Percentiles rank a stretch among this genome's conserved stretches.
Conservation (phyloP, 768 basidiomycete species). For the Termitomyces heimii region DNA sequence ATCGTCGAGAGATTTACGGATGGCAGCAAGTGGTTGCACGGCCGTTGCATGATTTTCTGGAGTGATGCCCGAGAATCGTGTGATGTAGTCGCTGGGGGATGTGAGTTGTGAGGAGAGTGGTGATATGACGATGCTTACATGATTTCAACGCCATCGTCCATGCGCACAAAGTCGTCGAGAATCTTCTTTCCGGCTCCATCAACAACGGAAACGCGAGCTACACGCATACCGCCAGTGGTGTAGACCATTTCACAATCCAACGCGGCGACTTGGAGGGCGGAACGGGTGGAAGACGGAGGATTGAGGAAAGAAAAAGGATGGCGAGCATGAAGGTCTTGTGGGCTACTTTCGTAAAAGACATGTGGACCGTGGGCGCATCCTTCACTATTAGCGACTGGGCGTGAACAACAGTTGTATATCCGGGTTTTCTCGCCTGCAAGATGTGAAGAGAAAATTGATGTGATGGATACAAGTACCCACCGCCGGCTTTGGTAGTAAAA, state of each 20-base stretch:
- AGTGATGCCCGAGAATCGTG: slow-evolving; percentile 83
- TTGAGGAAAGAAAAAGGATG: slow-evolving; percentile 60
- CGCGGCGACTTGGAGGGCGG: slow-evolving; percentile 70
- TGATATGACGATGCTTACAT: slow-evolving; percentile 56
- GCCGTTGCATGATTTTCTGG: slow-evolving; percentile 55
- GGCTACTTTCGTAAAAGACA: slow-evolving; percentile 80
- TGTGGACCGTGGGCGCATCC: slow-evolving; percentile 82
- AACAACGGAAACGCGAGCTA: slow-evolving; percentile 87
- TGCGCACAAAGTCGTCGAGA: slow-evolving; percentile 76
- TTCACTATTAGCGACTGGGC: slow-evolving; percentile 44
- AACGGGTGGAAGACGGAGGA: slow-evolving; percentile 14
- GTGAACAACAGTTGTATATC: slow-evolving; percentile 77
- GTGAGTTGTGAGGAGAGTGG: neutral
- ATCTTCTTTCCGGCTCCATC: slow-evolving; percentile 69
- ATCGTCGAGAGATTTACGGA: slow-evolving; percentile 62
- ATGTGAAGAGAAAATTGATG: neutral
- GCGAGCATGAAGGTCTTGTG: slow-evolving; percentile 62
- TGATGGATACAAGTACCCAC: slow-evolving; percentile 30
- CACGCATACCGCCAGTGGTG: slow-evolving; percentile 86
- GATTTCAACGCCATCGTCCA: slow-evolving; percentile 76
- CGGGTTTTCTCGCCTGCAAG: slow-evolving; percentile 60
- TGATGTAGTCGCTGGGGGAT: slow-evolving; percentile 74
- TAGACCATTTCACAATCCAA: slow-evolving; percentile 98
- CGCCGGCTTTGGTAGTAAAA: slow-evolving; percentile 55
- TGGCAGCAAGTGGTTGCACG: slow-evolving; percentile 54